Conservation (phyloP, 306 rosid genomes). For the Acacia melanoxylon region DNA sequence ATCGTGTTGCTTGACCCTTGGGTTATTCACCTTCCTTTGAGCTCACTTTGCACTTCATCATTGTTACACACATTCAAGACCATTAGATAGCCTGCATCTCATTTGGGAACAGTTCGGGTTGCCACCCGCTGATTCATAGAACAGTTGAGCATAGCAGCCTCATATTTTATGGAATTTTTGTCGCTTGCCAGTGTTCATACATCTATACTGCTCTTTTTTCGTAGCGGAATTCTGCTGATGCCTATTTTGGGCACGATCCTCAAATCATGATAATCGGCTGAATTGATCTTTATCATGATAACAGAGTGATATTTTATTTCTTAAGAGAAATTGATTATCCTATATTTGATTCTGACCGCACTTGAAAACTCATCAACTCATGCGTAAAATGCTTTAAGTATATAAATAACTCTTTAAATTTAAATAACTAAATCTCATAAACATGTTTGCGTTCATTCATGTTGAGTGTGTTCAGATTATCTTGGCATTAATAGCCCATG, state of each 20-base stretch:
- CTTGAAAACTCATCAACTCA: background rate
- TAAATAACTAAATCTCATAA: background rate
- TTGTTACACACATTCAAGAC: background rate
- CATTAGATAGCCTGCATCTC: background rate
- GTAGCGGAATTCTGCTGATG: background rate
- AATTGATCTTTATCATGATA: background rate
- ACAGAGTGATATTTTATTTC: background rate
- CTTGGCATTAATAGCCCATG: background rate
- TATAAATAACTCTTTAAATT: background rate
- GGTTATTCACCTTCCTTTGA: background rate
- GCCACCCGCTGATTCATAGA: background rate
- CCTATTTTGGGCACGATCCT: background rate
- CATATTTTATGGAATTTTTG: background rate
- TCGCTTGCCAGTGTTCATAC: background rate
- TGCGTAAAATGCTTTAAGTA: background rate
- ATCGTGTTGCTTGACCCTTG: background rate
- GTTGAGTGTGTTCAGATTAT: no score
- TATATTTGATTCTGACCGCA: background rate
- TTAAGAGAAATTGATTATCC: background rate
- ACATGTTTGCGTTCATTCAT: background rate
- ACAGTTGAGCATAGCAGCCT: background rate
- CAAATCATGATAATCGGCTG: background rate
- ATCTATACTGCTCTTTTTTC: background rate
- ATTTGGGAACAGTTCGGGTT: background rate
- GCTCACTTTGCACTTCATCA: background rate